Evolutionary conservation across 2,329 filamentous ascomycete genomes (phyloP).

Genomic region (Podosphaera aphanis): DNA sequence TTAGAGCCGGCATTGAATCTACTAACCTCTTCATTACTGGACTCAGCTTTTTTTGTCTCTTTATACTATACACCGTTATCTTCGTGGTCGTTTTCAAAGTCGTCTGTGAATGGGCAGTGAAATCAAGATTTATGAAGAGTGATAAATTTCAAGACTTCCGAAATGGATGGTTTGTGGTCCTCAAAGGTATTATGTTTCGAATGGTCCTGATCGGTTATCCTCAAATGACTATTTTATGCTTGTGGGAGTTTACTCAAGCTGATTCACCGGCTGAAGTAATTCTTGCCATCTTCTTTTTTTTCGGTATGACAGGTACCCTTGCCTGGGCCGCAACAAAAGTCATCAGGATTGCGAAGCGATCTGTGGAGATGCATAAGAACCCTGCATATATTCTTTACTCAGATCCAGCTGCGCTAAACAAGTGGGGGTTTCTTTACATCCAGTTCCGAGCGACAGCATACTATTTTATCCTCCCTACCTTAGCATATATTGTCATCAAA

Average conservation of each 20-base stretch:
- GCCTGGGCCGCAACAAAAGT: slow-evolving; percentile 79
- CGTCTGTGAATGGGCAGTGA: slow-evolving; percentile 51
- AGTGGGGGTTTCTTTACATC: slow-evolving; percentile 95
- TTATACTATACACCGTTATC: slow-evolving; percentile 51
- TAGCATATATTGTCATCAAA: slow-evolving; percentile 67
- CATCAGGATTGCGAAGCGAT: slow-evolving; percentile 67
- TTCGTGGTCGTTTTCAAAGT: slow-evolving; percentile 61
- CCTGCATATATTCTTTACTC: slow-evolving; percentile 94
- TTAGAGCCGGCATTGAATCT: slow-evolving; percentile 59
- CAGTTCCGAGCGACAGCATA: slow-evolving; percentile 90
- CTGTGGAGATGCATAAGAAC: slow-evolving; percentile 80
- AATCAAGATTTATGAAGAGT: slow-evolving; percentile 52
- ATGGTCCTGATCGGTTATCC: slow-evolving; percentile 78
- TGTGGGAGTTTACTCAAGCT: slow-evolving; percentile 76
- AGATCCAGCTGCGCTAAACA: slow-evolving; percentile 80
- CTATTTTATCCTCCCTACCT: slow-evolving; percentile 70
- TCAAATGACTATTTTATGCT: slow-evolving; percentile 68
- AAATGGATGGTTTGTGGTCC: slow-evolving; percentile 75
- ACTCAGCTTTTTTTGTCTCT: slow-evolving; percentile 67
- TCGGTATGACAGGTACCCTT: slow-evolving; percentile 56
- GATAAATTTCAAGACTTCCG: slow-evolving; percentile 86
- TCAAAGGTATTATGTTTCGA: slow-evolving; percentile 86
- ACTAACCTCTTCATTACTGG: slow-evolving; percentile 90
- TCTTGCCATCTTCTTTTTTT: slow-evolving; percentile 68
- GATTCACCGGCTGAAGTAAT: slow-evolving; percentile 76